These are phyloP conservation scores for Vitis cinerea DNA, from an alignment of 164 flowering plant species.

Conservation along the genomic window DNA sequence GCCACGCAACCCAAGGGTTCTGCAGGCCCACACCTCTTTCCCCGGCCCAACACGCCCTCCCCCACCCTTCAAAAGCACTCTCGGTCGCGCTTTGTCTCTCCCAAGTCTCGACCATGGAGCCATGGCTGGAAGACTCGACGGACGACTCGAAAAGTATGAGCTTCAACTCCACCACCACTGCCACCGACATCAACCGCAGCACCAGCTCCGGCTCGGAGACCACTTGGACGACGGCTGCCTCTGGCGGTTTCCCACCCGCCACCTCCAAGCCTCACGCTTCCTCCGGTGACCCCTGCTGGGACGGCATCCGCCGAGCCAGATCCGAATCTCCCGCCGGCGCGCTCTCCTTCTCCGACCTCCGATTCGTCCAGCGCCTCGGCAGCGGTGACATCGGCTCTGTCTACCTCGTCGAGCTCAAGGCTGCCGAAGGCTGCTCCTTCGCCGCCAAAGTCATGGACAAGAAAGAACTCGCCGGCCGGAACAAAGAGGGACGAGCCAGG, in stretches of 20 bases:
- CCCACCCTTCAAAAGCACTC: background rate
- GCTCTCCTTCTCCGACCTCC: constrained; percentile 29
- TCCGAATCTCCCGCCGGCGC: constrained; percentile 5
- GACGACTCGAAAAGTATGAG: constrained; percentile 72
- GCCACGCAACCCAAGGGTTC: no score
- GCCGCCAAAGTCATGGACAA: constrained; percentile 92
- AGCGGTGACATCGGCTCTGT: constrained; percentile 77
- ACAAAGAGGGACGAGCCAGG: constrained; percentile 71
- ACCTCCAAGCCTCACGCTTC: constrained; percentile 24
- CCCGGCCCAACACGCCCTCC: background rate
- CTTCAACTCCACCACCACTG: constrained; percentile 63
- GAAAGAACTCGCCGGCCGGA: constrained; percentile 65
- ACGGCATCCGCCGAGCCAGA: constrained; percentile 16
- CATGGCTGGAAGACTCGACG: constrained; percentile 49
- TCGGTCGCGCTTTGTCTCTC: constrained; percentile 8
- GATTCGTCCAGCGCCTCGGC: constrained; percentile 62
- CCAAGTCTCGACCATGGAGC: constrained; percentile 26
- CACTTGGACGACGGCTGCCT: constrained; percentile 25
- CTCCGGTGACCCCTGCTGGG: constrained; percentile 21
- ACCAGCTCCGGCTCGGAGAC: constrained; percentile 63
- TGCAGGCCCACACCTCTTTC: no score
- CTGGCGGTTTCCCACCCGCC: constrained; percentile 16
- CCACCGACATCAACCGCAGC: constrained; percentile 46
- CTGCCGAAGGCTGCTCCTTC: constrained; percentile 18
- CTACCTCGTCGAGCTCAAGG: constrained; percentile 28